Base-by-base conservation (phyloP, 345 rosid genomes). In the Pugionium dolabratum region DNA sequence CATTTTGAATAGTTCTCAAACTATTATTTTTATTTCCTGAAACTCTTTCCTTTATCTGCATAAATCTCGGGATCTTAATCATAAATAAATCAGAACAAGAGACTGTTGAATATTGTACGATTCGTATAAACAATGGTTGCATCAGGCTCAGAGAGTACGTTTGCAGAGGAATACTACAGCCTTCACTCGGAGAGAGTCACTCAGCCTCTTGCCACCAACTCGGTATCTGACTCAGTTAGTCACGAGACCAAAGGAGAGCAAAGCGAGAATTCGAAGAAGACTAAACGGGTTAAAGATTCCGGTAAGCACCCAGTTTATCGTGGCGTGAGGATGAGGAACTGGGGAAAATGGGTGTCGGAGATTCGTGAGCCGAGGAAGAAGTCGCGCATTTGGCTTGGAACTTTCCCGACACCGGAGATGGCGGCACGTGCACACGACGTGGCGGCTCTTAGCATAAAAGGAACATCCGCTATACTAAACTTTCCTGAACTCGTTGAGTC, bases 331-430 rank as follows among this genome's bases (percentile, higher is more conserved):
- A 92, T 92, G 98, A 71, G 98, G 34, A 87, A 62, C 62, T 92
- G 97, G 98, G 98, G 98, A 8, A 92, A 89, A 81, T 92, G 98
- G 98, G 98, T 92, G 9, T 89, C 98, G 2, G 98, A 92, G 79
- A 92, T 92, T 63, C 90, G 98, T 1, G 93, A 87, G 70, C 98
- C 98, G 1, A 83, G 87, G 50, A 92, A 92, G 78, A 92, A 92
- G 60, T 92, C 96, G 0, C 86, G 98, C 71, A 89, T 92, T 42
- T 92, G 98, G 98, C 83, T 92, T 1, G 97, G 98, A 0, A 92
- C 98, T 43, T 92, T 86, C 56, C 87, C 97, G 1, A 85, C 93
- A 0, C 97, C 95, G 30, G 98, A 92, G 79, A 92, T 89, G 98
- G 98, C 98, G 1, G 98, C 98, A 7, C 84, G 98, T 7, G 98